These are phyloP conservation scores for Schrenkiella parvula DNA, from an alignment of 345 rosid genomes.

Conservation along the genomic window DNA sequence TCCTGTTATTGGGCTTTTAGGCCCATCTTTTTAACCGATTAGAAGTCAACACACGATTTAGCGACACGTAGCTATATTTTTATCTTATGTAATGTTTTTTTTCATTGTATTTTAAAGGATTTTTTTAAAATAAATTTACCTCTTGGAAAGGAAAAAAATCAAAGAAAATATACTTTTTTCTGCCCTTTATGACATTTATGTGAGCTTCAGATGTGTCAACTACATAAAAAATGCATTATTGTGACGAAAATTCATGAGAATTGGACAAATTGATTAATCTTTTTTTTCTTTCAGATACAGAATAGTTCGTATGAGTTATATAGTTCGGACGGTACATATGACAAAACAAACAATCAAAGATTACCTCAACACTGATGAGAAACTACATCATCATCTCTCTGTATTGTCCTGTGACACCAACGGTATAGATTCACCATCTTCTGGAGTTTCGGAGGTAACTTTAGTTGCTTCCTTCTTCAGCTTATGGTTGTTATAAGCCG, in stretches of 20 bases:
- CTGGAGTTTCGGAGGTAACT: constrained; percentile 32
- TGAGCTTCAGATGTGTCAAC: not conserved
- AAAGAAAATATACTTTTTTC: not conserved
- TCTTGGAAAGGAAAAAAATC: not conserved
- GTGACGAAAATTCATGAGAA: not conserved
- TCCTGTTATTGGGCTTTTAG: constrained; percentile 19
- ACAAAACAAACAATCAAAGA: constrained; percentile 21
- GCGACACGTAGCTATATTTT: not conserved
- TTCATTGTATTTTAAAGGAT: not conserved
- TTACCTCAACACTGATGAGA: constrained; percentile 28
- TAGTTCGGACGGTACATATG: constrained; percentile 16
- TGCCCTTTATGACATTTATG: no score
- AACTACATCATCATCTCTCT: constrained; percentile 30
- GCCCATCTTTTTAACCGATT: constrained; percentile 3
- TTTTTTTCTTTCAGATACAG: constrained; percentile 14
- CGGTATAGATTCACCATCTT: constrained; percentile 43
- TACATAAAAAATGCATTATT: not conserved
- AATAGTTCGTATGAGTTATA: constrained; percentile 20
- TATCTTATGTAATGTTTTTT: not conserved
- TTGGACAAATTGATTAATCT: not conserved
- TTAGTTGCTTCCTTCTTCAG: constrained; percentile 79
- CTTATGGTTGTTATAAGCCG: constrained; percentile 90
- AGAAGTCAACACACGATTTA: not conserved
- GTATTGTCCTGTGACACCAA: constrained; percentile 32
- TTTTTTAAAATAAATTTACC: not conserved